Base-by-base conservation (phyloP, 305 asterid species). In the Ilex paraguariensis region DNA sequence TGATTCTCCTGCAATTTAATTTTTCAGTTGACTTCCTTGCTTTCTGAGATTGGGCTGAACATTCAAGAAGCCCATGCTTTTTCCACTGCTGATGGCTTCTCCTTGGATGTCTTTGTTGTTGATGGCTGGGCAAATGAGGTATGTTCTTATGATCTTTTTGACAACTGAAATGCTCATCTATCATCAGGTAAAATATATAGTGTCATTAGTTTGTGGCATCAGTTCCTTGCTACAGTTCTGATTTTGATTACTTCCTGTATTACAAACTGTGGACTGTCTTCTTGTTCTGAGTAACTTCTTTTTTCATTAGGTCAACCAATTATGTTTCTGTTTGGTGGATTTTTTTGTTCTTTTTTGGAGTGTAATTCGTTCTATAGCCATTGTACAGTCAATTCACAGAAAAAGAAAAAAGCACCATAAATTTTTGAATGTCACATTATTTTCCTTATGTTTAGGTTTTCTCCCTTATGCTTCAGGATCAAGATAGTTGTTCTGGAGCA, bases 21-120 rank as follows among this genome's bases (percentile, higher is more conserved):
- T 72, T 21, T 70, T 61, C 73, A 81, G 86, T 68, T 81, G 77
- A 81, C 86, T 59, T 66, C 72, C 51, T 62, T 81, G 64, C 79
- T 81, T 48, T 75, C 84, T 56, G 86, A 81, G 72, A 67, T 78
- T 73, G 86, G 82, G 31, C 68, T 81, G 66, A 78, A 81, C 79
- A 81, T 81, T 75, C 84, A 78, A 73, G 86, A 81, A 61, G 86
- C 86, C 40, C 82, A 81, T 81, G 83, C 80, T 50, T 81, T 81
- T 69, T 81, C 86, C 28, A 81, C 86, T 68, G 66, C 67, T 39
- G 86, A 81, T 61, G 86, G 86, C 61, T 81, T 81, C 80, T 81
- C 86, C 14, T 68, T 81, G 69, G 86, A 81, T 48, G 84, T 75
- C 69, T 81, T 81, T 60, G 86, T 81, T 56, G 83, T 81, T 51